These are phyloP conservation scores for Venturiaceae sp. DNA, from an alignment of 2,329 filamentous ascomycete genomes.

Conservation along the genomic window DNA sequence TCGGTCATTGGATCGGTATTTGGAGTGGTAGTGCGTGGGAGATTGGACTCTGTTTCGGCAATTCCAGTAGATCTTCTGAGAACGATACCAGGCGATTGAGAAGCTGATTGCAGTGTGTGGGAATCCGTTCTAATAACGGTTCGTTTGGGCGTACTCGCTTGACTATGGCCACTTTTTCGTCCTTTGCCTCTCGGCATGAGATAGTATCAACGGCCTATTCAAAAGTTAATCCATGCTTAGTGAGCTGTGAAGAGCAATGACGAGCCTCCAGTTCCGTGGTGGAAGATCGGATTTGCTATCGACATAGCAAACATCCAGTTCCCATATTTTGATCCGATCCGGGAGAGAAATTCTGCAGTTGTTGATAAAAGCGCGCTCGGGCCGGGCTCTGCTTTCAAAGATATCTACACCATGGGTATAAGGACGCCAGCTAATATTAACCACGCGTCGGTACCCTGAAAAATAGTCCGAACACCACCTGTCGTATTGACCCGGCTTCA, in stretches of 20 bases:
- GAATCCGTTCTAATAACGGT: background rate
- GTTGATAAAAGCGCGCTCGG: background rate
- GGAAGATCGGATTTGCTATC: background rate
- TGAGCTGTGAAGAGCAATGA: background rate
- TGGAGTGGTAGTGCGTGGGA: background rate
- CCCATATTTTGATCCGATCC: background rate
- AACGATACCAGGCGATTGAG: background rate
- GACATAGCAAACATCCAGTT: background rate
- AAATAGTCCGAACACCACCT: background rate
- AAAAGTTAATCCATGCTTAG: background rate
- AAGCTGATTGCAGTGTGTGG: background rate
- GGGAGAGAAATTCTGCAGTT: background rate
- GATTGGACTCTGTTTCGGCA: background rate
- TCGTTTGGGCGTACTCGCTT: background rate
- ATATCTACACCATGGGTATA: slow-evolving; percentile 1
- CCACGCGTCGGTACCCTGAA: background rate
- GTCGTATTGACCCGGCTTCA: background rate
- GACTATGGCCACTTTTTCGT: background rate
- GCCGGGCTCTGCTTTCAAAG: background rate
- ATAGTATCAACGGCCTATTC: background rate
- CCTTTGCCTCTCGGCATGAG: background rate
- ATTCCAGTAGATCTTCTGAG: background rate
- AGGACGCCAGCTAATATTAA: background rate
- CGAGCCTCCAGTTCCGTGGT: background rate
- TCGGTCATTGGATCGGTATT: background rate